Conservation (phyloP, 495 filamentous ascomycete genomes). For the Cetradonia linearis region DNA sequence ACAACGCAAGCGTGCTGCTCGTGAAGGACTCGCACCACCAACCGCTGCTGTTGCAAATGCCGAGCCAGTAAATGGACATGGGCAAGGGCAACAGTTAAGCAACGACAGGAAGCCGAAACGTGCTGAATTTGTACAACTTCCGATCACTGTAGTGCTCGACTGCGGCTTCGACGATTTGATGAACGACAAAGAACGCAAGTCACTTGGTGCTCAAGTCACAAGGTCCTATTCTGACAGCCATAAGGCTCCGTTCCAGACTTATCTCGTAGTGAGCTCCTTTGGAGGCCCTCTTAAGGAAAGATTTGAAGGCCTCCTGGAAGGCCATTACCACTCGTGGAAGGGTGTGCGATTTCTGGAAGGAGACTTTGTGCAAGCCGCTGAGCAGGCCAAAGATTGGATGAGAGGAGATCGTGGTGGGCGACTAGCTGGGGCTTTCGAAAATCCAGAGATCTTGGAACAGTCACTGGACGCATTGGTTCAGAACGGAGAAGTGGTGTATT, state of each 20-base stretch:
- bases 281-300: conserved; percentile 63
- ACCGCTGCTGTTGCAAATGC: conserved; percentile 30
- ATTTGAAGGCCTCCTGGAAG: conserved; percentile 62
- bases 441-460: conserved; percentile 32
- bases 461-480: conserved; percentile 21
- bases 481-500: conserved; percentile 64
- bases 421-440: conserved; percentile 44
- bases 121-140: conserved; percentile 43
- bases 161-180: conserved; percentile 89
- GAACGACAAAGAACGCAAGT: conserved; percentile 70
- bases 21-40: conserved; percentile 26
- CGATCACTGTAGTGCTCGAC: conserved; percentile 74
- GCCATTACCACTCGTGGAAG: conserved; percentile 68
- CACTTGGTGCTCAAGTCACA: conserved; percentile 71
- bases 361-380: conserved; percentile 57
- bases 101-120: conserved; percentile 27
- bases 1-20: conserved; percentile 42
- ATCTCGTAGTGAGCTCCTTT: conserved; percentile 68
- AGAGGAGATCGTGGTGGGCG: conserved; percentile 37
- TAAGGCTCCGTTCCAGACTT: conserved; percentile 49
- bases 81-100: conserved; percentile 31
- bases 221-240: conserved; percentile 81
- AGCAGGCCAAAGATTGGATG: conserved; percentile 53
- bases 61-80: conserved; percentile 33
- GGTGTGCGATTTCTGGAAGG: conserved; percentile 56